Evolutionary conservation across 2,329 filamentous ascomycete species (phyloP).

Genomic region (Paecilomyces dactylethromorphus): DNA sequence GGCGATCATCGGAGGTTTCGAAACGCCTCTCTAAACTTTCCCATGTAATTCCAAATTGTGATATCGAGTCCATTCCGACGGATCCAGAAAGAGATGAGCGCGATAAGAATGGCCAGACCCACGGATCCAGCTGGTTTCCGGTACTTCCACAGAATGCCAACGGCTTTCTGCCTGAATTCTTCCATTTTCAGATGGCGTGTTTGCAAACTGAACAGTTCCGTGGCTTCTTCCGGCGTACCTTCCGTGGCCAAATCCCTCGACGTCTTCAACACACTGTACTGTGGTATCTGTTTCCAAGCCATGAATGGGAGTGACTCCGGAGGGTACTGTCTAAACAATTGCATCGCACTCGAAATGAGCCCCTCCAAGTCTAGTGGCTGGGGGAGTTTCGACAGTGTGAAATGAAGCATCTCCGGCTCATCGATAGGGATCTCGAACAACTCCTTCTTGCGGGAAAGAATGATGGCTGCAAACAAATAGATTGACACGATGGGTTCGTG

Average conservation of each 20-base stretch:
- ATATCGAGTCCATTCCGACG: slow-evolving; percentile 40
- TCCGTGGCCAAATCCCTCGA: slow-evolving; percentile 50
- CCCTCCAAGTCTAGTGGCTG: slow-evolving; percentile 71
- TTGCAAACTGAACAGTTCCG: slow-evolving; percentile 63
- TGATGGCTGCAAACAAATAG: slow-evolving; percentile 87
- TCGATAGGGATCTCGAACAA: slow-evolving; percentile 76
- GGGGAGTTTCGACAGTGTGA: slow-evolving; percentile 79
- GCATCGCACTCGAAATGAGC: slow-evolving; percentile 61
- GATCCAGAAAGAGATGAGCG: slow-evolving; percentile 61
- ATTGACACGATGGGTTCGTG: slow-evolving; percentile 80
- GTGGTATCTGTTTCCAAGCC: slow-evolving; percentile 67
- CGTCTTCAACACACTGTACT: slow-evolving; percentile 78
- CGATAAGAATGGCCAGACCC: slow-evolving; percentile 61
- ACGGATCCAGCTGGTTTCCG: slow-evolving; percentile 57
- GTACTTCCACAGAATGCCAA: slow-evolving; percentile 55
- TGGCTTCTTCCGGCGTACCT: slow-evolving; percentile 61
- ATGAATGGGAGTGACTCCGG: slow-evolving; percentile 60
- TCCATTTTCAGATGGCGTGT: slow-evolving; percentile 62
- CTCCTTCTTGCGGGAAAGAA: slow-evolving; percentile 72
- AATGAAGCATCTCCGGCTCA: slow-evolving; percentile 89
- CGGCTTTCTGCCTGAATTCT: slow-evolving; percentile 50
- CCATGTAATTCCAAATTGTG: slow-evolving; percentile 26
- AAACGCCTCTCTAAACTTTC: slow-evolving; percentile 18
- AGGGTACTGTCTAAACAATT: slow-evolving; percentile 60
- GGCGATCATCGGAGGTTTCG: background rate